Evolutionary conservation across 2,329 filamentous ascomycete genomes (phyloP), one percentile per base, ranked within the genome.

Genomic region (Lasiodiplodia hormozganensis): DNA sequence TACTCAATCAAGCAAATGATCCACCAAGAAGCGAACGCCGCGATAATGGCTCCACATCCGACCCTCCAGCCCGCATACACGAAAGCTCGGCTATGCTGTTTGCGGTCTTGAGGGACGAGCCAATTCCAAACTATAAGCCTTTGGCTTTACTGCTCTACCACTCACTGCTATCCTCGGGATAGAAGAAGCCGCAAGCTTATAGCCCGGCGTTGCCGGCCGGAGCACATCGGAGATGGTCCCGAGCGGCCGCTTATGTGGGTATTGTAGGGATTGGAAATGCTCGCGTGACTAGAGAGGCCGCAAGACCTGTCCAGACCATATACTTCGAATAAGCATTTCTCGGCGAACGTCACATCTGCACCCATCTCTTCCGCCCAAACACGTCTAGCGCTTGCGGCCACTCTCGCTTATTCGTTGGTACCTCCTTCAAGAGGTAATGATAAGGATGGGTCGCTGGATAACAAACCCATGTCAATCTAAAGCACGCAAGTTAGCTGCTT

Each of bases 341-440:
- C 25, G 40, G 60, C 60, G n/a, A 25, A 16, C 21, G 43, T 64
- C 43, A 40, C 51, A 43, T n/a, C 57, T 31, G 38, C 34, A 21
- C 25, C 7, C 14, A 43, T 49, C 34, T 14, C 23, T 4, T 21
- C 12, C n/a, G 2, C 34, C 53, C n/a, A n/a, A n/a, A 56, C 21
- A 34, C 21, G 53, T 36, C 36, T 21, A 51, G 40, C 40, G 58
- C 21, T 8, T 18, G 8, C 16, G 11, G 28, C 18, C 18, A 34
- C 40, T 34, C 25, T 18, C 14, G 28, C 43, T 6, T 47, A 47
- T 47, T n/a, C 18, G 21, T n/a, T 49, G 12, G 58, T 31, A 64
- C 60, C 60, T 64, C 47, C 60, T 64, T 25, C 12, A 64, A 51
- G 18, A 12, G 31, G 60, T 36, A 64, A 64, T 52, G 60, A 64